Evolutionary conservation across 805 yeast genomes (phyloP).

Genomic region (Yarrowia alimentaria): DNA sequence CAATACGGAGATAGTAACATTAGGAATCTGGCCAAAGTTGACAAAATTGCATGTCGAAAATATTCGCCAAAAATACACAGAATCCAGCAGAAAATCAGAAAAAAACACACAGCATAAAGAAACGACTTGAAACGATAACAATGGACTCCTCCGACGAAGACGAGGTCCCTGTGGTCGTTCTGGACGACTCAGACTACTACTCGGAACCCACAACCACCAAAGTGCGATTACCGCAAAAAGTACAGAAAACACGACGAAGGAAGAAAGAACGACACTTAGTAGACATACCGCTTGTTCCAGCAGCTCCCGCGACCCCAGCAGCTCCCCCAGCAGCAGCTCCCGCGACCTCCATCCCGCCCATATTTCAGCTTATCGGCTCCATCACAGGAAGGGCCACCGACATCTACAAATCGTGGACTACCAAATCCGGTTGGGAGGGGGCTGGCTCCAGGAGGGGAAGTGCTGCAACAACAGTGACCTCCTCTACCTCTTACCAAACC

Average conservation of each 20-base stretch:
- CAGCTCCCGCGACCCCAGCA: background rate
- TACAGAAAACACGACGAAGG: constrained; percentile 9
- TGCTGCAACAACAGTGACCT: background rate
- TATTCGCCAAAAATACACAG: background rate
- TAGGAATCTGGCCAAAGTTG: no score
- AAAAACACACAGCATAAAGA: background rate
- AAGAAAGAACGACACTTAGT: background rate
- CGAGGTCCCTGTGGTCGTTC: constrained; percentile 4
- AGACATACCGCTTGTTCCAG: background rate
- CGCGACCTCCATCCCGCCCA: constrained; percentile 1
- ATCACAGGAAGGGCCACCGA: constrained; percentile 14
- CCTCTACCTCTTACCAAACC: background rate
- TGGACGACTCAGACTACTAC: constrained; percentile 14
- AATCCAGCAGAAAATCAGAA: background rate
- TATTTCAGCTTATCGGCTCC: constrained; percentile 15
- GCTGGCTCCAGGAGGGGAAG: constrained; percentile 5
- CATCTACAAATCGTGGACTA: constrained; percentile 2
- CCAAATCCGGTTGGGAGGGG: background rate
- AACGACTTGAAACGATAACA: background rate
- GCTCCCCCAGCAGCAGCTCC: no score
- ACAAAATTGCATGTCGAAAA: no score
- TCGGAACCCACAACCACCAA: background rate
- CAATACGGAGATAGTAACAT: no score
- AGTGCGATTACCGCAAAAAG: no score
- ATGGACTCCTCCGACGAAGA: constrained; percentile 10